Base-by-base conservation (phyloP, 2,329 filamentous ascomycete species). In the Neoarthrinium moseri region DNA sequence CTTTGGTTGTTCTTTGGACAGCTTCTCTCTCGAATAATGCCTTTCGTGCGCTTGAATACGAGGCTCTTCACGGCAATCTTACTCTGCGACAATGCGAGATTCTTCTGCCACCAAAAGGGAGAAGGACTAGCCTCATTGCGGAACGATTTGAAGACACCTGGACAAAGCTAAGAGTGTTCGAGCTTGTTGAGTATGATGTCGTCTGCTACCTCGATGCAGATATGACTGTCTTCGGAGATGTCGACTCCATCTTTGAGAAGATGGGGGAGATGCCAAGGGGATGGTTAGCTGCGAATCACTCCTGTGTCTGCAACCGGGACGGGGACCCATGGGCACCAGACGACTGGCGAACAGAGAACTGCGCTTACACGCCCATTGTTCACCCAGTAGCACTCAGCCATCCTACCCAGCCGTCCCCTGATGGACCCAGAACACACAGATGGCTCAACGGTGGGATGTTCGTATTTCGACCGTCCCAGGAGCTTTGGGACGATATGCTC, bases 141-240 rank as follows among this genome's bases (percentile, higher is more conserved):
- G 68, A 75, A 47, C 69, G 75, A 18, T 78, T 78, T 58, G 66
- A 65, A 46, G 75, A 79, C 51, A 79, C 75, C 4, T 78, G 74
- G 71, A 78, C 75, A 3, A 78, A 79, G 53, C 64, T 80, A 3
- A 69, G 73, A n/a, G 74, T 77, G 18, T 78, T 79, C 53, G 68
- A 75, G 45, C 48, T 73, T 4, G 49, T 59, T 51, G 59, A 57
- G 39, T 69, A 66, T 34, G 63, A 71, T 32, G 63, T 62, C 6
- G 53, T 76, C 13, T 75, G 73, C 53, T 77, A 76, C 51, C 64
- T 80, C 4, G 76, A 79, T 50, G 73, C 74, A 7, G 75, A 79
- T 50, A 77, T 78, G 66, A 66, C 74, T 46, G 58, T 77, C 26
- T 65, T 67, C 53, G 52, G 53, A 17, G 67, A 69, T 47, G 70